These are phyloP conservation scores for Vigna nakashimae DNA, from an alignment of 306 rosid species.

Conservation along the genomic window DNA sequence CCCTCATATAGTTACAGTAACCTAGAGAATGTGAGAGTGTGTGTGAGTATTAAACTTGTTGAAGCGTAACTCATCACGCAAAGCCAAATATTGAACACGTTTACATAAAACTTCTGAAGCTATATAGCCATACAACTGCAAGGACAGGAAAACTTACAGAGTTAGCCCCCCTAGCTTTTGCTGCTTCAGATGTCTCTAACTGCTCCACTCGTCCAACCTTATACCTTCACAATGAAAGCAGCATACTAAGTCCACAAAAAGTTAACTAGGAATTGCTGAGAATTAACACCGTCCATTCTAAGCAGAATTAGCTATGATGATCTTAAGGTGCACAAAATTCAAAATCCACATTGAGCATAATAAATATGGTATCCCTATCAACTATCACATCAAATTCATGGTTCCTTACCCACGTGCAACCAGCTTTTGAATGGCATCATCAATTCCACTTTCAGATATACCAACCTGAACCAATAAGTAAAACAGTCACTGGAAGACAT, in stretches of 20 bases:
- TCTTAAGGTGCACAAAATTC: conserved; percentile 14
- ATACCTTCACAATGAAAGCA: conserved; percentile 64
- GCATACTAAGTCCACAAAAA: conserved; percentile 28
- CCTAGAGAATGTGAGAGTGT: neutral
- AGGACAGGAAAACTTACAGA: conserved; percentile 73
- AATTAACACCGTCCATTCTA: conserved; percentile 10
- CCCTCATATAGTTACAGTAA: conserved; percentile 1
- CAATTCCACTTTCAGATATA: conserved; percentile 97
- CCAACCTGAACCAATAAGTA: conserved; percentile 75
- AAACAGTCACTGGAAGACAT: conserved; percentile 34
- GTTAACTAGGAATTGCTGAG: conserved; percentile 23
- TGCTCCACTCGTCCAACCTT: conserved; percentile 98
- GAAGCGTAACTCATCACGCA: conserved; percentile 22
- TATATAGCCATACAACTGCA: conserved; percentile 24
- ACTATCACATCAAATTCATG: conserved; percentile 29
- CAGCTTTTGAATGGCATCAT: conserved; percentile 88
- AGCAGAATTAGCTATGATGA: conserved; percentile 26
- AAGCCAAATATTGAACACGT: conserved; percentile 14
- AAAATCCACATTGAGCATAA: conserved; percentile 29
- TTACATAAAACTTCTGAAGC: conserved; percentile 28
- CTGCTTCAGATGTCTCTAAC: conserved; percentile 83
- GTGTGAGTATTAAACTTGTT: neutral
- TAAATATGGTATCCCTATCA: neutral
- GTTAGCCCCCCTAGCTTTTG: conserved; percentile 80
- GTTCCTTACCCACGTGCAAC: conserved; percentile 94